phyloP scores from a whole-genome alignment of 768 basidiomycete genomes.

The Russula virescens region DNA sequence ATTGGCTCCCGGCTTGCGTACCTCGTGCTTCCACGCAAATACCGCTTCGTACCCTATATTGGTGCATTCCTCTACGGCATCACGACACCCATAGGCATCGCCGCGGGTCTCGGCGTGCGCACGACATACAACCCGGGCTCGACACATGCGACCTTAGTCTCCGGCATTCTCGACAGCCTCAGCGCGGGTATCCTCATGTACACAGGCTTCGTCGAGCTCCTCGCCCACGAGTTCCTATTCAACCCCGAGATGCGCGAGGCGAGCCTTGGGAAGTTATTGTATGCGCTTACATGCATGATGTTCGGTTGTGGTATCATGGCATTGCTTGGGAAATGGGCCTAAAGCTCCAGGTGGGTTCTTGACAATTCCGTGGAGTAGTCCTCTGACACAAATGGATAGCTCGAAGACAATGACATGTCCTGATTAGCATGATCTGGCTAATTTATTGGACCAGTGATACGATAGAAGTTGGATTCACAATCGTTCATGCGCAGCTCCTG shows the following conservation, averaged over 20 bases:
- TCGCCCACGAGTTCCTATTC: conserved; percentile 94
- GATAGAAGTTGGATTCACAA: too few relatives aligned
- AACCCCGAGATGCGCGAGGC: conserved; percentile 78
- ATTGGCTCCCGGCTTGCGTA: conserved; percentile 85
- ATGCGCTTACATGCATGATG: conserved; percentile 73
- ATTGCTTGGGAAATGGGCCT: conserved; percentile 87
- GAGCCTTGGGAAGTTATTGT: conserved; percentile 57
- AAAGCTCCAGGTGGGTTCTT: too few relatives aligned
- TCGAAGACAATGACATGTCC: too few relatives aligned
- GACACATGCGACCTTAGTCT: conserved; percentile 71
- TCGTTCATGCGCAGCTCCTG: too few relatives aligned
- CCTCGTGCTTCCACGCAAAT: conserved; percentile 53
- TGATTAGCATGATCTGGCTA: neutral
- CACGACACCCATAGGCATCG: conserved; percentile 85
- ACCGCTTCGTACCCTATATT: conserved; percentile 49
- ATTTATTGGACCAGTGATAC: neutral
- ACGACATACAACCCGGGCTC: conserved; percentile 77
- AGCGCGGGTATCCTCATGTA: conserved; percentile 87
- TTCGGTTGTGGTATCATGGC: conserved; percentile 87
- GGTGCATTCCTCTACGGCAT: conserved; percentile 65
- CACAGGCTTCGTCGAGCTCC: conserved; percentile 82
- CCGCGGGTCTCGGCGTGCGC: conserved; percentile 71
- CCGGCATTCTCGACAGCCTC: conserved; percentile 77
- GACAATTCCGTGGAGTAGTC: neutral
- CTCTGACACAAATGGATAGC: too few relatives aligned